phyloP scores from a whole-genome alignment of 495 filamentous ascomycete genomes.

The Trichoderma orchidacearum region DNA sequence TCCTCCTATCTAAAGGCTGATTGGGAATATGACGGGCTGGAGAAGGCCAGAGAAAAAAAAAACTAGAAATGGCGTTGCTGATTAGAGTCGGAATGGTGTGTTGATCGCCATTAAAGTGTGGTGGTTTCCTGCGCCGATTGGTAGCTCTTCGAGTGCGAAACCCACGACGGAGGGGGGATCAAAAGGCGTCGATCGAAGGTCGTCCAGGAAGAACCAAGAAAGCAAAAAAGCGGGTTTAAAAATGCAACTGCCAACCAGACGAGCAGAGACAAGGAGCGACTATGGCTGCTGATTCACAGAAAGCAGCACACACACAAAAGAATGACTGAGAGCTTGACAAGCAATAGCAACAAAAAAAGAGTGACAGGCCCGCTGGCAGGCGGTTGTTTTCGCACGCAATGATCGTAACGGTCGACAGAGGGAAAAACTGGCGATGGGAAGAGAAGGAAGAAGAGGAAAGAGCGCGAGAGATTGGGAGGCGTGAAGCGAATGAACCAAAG shows the following conservation, averaged over 20 bases:
- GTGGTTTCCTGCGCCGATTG: background rate
- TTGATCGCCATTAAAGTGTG: background rate
- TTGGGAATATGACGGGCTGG: background rate
- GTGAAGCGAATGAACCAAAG: background rate
- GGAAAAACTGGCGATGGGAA: conserved; percentile 20
- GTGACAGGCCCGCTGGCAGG: conserved; percentile 35
- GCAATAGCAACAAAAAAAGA: conserved; percentile 17
- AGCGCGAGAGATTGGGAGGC: background rate
- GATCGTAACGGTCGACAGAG: conserved; percentile 17
- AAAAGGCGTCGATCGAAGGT: background rate
- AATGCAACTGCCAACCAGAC: background rate
- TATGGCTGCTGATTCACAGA: background rate
- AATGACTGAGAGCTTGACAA: conserved; percentile 18
- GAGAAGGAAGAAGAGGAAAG: conserved; percentile 13
- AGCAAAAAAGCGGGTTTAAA: background rate
- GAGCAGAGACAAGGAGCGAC: background rate
- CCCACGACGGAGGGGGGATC: background rate
- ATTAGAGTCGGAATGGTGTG: background rate
- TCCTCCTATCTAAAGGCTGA: background rate
- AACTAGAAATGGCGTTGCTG: background rate
- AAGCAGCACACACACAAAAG: conserved; percentile 11
- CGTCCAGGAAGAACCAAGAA: background rate
- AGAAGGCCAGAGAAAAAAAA: background rate
- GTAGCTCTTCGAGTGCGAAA: background rate
- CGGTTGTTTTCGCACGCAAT: conserved; percentile 13